Base-by-base conservation (phyloP, 75 land plant genomes). In the Chamaecyparis obtusa region DNA sequence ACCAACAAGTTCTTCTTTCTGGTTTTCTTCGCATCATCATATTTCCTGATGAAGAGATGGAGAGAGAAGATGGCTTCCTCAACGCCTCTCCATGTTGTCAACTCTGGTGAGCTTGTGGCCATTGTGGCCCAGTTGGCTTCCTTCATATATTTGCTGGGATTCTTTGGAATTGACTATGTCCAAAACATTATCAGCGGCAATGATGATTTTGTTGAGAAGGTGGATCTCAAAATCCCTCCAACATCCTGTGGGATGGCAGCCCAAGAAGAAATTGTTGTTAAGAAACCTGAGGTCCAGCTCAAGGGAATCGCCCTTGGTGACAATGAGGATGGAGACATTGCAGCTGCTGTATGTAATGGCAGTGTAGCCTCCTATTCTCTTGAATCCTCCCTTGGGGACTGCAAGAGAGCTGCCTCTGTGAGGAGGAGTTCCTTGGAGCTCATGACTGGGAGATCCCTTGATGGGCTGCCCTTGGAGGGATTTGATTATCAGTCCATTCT, bases 81-180 rank as follows among this genome's bases (percentile, higher is more conserved):
- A 14, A 91, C 92, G 6, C 98, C 96, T 21, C 91, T 97, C 49
- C 55, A 51, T 51, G 55, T 51, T 87, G 82, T 96, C 81, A 88
- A 86, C 83, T 57, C 94, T 41, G 89, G 90, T 21, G 98, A 95
- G 91, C 90, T 95, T 39, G 84, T 87, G 30, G 93, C 94, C 86
- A 56, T 96, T 48, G 11, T 97, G 35, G 86, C 90, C 57, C 90
- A 94, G 87, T 51, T 95, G 69, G 91, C 94, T 10, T 97, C 99
- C 84, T 89, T 91, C 55, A 51, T 51, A 1, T 51, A 51, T 51
- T 13, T 51, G 14, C 15, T 51, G 0, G 55, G 55, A 13, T 80
- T 96, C 91, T 95, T 95, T 85, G 99, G 98, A 80, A 92, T 97
- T 83, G 93, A 89, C 30, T 94, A 96, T 86, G 94, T 94, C 37